phyloP scores from a whole-genome alignment of 2,329 filamentous ascomycete genomes.

The Capronia americana region DNA sequence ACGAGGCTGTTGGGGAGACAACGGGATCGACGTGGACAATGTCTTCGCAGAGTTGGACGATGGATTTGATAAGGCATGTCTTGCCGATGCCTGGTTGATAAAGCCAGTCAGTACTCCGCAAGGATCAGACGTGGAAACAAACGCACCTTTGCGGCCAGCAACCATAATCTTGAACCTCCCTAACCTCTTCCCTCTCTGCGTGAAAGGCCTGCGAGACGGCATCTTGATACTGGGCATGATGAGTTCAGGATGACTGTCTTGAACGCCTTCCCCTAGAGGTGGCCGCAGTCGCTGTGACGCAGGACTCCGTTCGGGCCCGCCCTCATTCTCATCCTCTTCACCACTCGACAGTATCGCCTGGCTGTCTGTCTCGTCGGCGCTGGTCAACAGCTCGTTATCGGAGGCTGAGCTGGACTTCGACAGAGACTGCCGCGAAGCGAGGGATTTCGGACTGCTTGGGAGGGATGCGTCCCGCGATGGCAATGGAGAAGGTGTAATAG shows the following conservation, averaged over 20 bases:
- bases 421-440: slow-evolving; percentile 51
- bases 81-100: slow-evolving; percentile 74
- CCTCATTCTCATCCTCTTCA: slow-evolving; percentile 60
- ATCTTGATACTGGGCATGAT: slow-evolving; percentile 97
- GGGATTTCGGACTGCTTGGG: slow-evolving; percentile 62
- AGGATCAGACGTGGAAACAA: slow-evolving; percentile 6
- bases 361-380: slow-evolving; percentile 60
- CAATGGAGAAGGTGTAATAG: slow-evolving; percentile 43
- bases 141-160: slow-evolving; percentile 74
- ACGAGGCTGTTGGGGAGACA: slow-evolving; percentile 23
- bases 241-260: slow-evolving; percentile 68
- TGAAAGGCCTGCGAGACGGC: slow-evolving; percentile 87
- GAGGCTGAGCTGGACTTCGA: slow-evolving; percentile 64
- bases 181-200: slow-evolving; percentile 79
- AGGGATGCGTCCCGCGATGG: slow-evolving; percentile 50
- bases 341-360: slow-evolving; percentile 62
- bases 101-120: slow-evolving; percentile 22
- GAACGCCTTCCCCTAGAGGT: slow-evolving; percentile 41
- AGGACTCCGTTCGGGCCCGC: neutral
- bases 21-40: slow-evolving; percentile 88
- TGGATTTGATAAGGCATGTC: slow-evolving; percentile 84
- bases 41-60: slow-evolving; percentile 84
- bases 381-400: slow-evolving; percentile 62
- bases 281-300: neutral
- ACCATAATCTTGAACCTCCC: slow-evolving; percentile 89